Base-by-base conservation (phyloP, 2,329 filamentous ascomycete genomes). In the Malbranchea zuffiana region DNA sequence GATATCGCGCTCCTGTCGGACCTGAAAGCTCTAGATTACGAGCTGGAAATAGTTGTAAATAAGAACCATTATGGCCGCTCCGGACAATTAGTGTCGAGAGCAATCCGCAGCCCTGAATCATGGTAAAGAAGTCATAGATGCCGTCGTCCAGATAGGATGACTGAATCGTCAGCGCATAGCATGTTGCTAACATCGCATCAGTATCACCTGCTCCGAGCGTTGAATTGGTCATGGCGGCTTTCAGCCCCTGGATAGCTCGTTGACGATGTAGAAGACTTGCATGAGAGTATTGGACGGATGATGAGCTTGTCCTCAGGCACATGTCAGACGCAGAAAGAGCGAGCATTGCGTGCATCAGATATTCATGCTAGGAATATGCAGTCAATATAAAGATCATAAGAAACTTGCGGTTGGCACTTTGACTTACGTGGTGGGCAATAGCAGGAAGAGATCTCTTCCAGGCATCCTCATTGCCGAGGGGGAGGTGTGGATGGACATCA, bases 381-480 rank as follows among this genome's bases (percentile, higher is more conserved):
- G 51, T 48, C 20, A n/a, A n/a, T n/a, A n/a, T n/a, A n/a, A n/a
- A n/a, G n/a, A n/a, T n/a, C n/a, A n/a, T n/a, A n/a, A n/a, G n/a
- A n/a, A n/a, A 30, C 7, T 10, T 30, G 25, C 11, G 15, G 18
- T 7, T 19, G n/a, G 12, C 3, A 11, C n/a, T 17, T 13, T 6
- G n/a, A 2, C 68, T 17, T 63, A 76, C 75, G 41, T 73, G 75
- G 44, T 82, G 74, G 1, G 78, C 77, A 36, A 82, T 67, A 44
- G 73, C 73, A 0, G 78, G 76, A 8, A 82, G 71, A 41, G 78
- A 70, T 21, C 76, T 72, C 3, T 73, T 71, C 78, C 78, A 82
- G 10, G 80, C 66, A 11, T 68, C 64, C 44, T 80, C 74, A 43
- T 77, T 74, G 24, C 74, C 75, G 8, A 80, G 55, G 0, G 78